phyloP scores from a whole-genome alignment of 768 basidiomycete genomes.

The Boletus sp. region DNA sequence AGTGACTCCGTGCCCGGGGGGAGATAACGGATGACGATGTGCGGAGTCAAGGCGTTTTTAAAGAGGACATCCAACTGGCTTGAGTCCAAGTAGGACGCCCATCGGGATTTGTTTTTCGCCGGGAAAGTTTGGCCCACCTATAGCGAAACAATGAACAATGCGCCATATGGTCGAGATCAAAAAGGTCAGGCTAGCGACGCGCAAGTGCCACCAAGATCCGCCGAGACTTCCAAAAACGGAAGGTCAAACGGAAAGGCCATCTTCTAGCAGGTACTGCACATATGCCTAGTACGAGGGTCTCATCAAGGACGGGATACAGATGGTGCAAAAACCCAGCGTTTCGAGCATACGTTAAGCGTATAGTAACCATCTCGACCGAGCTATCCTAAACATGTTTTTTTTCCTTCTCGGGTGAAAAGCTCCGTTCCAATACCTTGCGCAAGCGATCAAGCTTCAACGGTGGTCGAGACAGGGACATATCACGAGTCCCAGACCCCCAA shows the following conservation, averaged over 20 bases:
- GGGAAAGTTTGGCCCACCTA: neutral
- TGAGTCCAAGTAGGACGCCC: neutral
- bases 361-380: neutral
- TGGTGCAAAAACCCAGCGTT: neutral
- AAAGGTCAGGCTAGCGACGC: neutral
- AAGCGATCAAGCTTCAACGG: neutral
- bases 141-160: neutral
- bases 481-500: neutral
- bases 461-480: neutral
- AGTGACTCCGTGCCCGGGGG: neutral
- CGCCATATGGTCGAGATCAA: neutral
- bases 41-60: neutral
- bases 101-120: neutral
- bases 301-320: neutral
- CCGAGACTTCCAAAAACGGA: constrained; percentile 5
- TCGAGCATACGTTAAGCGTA: no score
- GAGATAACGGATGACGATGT: neutral
- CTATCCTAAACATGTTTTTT: no score
- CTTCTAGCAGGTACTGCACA: neutral
- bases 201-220: neutral
- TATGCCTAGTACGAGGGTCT: neutral
- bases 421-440: neutral
- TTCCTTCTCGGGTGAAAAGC: neutral
- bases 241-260: neutral
- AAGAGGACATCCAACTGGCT: neutral